phyloP scores from a whole-genome alignment of 306 rosid species.

The Cucurbita moschata region DNA sequence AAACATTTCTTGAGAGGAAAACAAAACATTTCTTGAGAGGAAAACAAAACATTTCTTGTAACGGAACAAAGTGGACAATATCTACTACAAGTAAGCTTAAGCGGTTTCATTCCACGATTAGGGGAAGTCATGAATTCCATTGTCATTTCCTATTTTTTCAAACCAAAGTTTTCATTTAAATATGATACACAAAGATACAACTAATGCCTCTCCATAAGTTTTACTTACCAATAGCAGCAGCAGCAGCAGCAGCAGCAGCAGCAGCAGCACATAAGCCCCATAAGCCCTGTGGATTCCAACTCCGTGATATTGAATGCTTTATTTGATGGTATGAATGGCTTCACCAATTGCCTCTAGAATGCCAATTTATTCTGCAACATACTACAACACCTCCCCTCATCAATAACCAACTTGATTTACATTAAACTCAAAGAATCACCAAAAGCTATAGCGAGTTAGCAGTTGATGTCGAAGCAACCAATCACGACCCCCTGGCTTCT shows the following conservation, averaged over 20 bases:
- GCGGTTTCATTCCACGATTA: background rate
- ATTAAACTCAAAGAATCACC: background rate
- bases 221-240: background rate
- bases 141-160: background rate
- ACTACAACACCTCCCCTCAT: background rate
- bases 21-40: no score
- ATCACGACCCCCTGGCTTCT: slow-evolving; percentile 33
- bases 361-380: background rate
- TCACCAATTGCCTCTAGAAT: background rate
- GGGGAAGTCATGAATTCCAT: background rate
- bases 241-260: background rate
- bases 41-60: no score
- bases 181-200: background rate
- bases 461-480: background rate
- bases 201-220: background rate
- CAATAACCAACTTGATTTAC: slow-evolving; percentile 8
- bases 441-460: background rate
- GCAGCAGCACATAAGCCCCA: background rate
- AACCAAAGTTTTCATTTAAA: background rate
- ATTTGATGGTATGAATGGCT: background rate
- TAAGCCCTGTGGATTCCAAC: background rate
- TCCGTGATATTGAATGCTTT: background rate
- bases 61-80: no score
- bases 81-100: no score
- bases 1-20: no score